Conservation (phyloP, 495 filamentous ascomycete species). For the Penicillium coffeae region DNA sequence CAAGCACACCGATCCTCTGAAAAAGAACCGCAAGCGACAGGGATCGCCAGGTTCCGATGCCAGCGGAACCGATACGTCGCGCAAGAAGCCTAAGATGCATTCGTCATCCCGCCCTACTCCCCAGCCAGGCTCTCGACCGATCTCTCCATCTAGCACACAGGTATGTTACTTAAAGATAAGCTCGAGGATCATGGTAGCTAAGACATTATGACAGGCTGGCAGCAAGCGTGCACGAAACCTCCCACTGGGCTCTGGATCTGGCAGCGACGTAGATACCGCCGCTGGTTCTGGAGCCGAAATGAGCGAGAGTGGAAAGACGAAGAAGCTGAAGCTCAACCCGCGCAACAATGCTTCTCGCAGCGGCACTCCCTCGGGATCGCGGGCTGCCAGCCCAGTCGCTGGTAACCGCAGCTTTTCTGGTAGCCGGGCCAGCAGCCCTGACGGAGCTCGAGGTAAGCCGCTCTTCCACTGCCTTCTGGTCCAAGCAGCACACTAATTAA, state of each 20-base stretch:
- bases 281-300: slow-evolving; percentile 62
- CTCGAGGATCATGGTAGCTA: slow-evolving; percentile 11
- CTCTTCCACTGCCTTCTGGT: background rate
- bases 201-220: slow-evolving; percentile 27
- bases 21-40: slow-evolving; percentile 75
- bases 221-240: slow-evolving; percentile 46
- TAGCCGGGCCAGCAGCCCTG: slow-evolving; percentile 40
- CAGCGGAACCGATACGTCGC: slow-evolving; percentile 82
- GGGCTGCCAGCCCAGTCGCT: slow-evolving; percentile 48
- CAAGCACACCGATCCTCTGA: slow-evolving; percentile 47
- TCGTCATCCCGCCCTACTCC: slow-evolving; percentile 44
- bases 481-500: background rate
- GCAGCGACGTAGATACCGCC: slow-evolving; percentile 76
- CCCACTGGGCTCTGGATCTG: slow-evolving; percentile 53
- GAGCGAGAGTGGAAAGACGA: slow-evolving; percentile 67
- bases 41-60: slow-evolving; percentile 87
- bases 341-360: slow-evolving; percentile 44
- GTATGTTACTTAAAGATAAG: slow-evolving; percentile 20
- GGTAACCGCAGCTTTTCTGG: slow-evolving; percentile 23
- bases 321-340: slow-evolving; percentile 63
- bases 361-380: slow-evolving; percentile 54
- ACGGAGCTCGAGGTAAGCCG: slow-evolving; percentile 30
- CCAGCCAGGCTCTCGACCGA: slow-evolving; percentile 54
- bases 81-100: slow-evolving; percentile 81
- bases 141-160: slow-evolving; percentile 41